Conservation (phyloP, 73 alveolate genomes). For the Paramecium octaurelia region DNA sequence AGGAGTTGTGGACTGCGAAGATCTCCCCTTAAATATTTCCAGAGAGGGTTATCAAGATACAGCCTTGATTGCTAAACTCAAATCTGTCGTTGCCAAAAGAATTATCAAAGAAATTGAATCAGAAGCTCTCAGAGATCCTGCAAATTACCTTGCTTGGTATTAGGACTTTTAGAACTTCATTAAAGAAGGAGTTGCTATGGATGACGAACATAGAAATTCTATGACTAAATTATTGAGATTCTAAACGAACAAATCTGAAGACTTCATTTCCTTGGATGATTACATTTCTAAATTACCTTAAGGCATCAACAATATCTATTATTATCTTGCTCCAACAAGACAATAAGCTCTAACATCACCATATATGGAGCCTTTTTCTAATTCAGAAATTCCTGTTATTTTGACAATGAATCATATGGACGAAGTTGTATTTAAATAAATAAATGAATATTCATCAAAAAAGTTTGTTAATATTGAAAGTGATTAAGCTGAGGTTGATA, state of each 20-base stretch:
- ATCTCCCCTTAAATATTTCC: slow-evolving; percentile 77
- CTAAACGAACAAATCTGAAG: slow-evolving; percentile 56
- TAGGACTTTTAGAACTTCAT: slow-evolving; percentile 69
- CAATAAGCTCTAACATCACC: slow-evolving; percentile 73
- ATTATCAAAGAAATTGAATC: slow-evolving; percentile 66
- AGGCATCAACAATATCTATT: slow-evolving; percentile 68
- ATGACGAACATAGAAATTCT: slow-evolving; percentile 60
- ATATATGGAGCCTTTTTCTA: slow-evolving; percentile 73
- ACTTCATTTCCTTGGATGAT: slow-evolving; percentile 64
- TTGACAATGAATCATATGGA: slow-evolving; percentile 76
- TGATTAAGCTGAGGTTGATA: slow-evolving; percentile 44
- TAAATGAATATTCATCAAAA: slow-evolving; percentile 68
- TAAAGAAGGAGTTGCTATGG: slow-evolving; percentile 76
- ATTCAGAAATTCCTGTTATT: slow-evolving; percentile 75
- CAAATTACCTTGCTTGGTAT: slow-evolving; percentile 68
- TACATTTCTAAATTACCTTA: slow-evolving; percentile 67
- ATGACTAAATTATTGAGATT: slow-evolving; percentile 67
- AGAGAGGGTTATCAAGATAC: slow-evolving; percentile 79
- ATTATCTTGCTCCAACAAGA: slow-evolving; percentile 60
- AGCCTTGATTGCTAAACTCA: slow-evolving; percentile 71
- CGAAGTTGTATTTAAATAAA: slow-evolving; percentile 74
- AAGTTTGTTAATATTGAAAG: slow-evolving; percentile 77
- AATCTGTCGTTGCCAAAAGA: slow-evolving; percentile 70
- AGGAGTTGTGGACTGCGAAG: slow-evolving; percentile 88
- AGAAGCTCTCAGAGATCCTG: slow-evolving; percentile 69